Conservation (phyloP, 2,329 filamentous ascomycete species). For the Pseudogymnoascus sp. region DNA sequence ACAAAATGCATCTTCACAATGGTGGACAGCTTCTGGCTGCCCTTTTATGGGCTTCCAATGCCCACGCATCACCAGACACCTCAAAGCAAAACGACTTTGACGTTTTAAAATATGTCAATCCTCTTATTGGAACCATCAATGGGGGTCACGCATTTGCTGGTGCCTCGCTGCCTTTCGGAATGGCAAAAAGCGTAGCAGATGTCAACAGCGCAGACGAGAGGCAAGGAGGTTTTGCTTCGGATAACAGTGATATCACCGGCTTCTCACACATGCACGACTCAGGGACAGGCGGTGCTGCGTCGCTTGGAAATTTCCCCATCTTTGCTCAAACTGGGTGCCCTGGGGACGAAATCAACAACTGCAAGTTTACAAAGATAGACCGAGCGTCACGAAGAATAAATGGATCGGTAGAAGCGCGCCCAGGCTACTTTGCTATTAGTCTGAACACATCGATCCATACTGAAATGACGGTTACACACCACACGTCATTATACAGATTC, state of each 20-base stretch:
- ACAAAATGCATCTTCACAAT: neutral
- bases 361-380: conserved; percentile 46
- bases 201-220: conserved; percentile 41
- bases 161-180: conserved; percentile 44
- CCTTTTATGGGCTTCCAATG: neutral
- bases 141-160: conserved; percentile 50
- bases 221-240: conserved; percentile 47
- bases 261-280: conserved; percentile 35
- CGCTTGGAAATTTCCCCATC: conserved; percentile 64
- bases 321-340: conserved; percentile 58
- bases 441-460: conserved; percentile 49
- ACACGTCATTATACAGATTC: conserved; percentile 57
- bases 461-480: conserved; percentile 62
- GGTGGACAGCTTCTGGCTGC: neutral
- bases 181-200: conserved; percentile 44
- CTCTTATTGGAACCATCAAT: conserved; percentile 46
- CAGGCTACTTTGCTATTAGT: conserved; percentile 57
- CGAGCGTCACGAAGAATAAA: conserved; percentile 35
- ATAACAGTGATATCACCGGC: conserved; percentile 31
- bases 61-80: neutral
- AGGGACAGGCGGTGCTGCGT: conserved; percentile 43
- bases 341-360: conserved; percentile 51
- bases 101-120: conserved; percentile 37
- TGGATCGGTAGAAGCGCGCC: conserved; percentile 45
- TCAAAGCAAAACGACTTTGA: conserved; percentile 20